phyloP scores from a whole-genome alignment of 768 basidiomycete species.

The Kwoniella mangroviensis region DNA sequence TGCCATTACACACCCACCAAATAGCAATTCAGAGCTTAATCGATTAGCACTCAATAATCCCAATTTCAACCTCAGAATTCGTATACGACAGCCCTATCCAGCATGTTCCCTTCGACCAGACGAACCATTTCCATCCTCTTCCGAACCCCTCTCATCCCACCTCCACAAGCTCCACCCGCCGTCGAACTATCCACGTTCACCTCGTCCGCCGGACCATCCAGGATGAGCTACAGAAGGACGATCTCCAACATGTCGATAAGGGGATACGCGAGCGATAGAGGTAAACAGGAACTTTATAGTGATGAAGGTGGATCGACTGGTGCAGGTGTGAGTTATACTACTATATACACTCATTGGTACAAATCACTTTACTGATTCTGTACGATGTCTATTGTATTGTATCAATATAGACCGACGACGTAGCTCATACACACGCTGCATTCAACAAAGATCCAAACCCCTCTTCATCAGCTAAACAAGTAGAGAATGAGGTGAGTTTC shows the following conservation, averaged over 20 bases:
- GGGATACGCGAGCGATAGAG: conserved; percentile 52
- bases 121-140: conserved; percentile 39
- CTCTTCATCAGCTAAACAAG: conserved; percentile 41
- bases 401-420: conserved; percentile 54
- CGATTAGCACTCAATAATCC: neutral
- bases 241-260: conserved; percentile 35
- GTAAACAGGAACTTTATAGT: conserved; percentile 55
- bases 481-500: conserved; percentile 54
- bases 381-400: too few species aligned
- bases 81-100: neutral
- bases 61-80: conserved; percentile 7
- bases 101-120: conserved; percentile 39
- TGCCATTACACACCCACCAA: too few species aligned
- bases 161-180: conserved; percentile 32
- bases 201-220: conserved; percentile 38
- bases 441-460: conserved; percentile 52
- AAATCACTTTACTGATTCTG: neutral
- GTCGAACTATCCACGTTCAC: conserved; percentile 40
- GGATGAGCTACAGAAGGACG: conserved; percentile 35
- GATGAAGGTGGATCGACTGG: conserved; percentile 53
- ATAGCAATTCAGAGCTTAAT: too few species aligned
- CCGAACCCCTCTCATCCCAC: conserved; percentile 43
- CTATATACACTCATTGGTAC: too few species aligned
- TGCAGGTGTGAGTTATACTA: too few species aligned
- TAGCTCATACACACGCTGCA: conserved; percentile 55